A percentile compares a stretch with the other conserved stretches of the same genome.
Conservation (phyloP, 169 alveolate species). For the Theileria parva region DNA sequence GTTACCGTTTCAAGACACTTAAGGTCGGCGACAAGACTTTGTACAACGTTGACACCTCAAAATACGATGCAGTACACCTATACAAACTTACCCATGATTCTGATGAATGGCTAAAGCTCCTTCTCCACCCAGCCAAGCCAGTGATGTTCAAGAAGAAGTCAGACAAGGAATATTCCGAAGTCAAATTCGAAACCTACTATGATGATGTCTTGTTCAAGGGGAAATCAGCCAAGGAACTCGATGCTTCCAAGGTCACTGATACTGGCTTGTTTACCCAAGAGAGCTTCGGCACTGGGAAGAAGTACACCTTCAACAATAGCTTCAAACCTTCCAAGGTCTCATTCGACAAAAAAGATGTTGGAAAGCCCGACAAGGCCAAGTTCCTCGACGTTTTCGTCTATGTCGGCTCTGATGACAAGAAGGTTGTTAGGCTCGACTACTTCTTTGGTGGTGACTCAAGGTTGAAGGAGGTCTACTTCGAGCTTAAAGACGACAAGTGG, state of each 20-base stretch:
- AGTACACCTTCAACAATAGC: not conserved
- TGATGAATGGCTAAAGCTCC: not conserved
- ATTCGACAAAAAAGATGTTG: constrained; percentile 6
- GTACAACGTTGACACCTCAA: not conserved
- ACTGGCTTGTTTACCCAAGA: not conserved
- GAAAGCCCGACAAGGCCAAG: not conserved
- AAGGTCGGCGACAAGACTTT: constrained; percentile 1
- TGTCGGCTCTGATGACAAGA: constrained; percentile 12
- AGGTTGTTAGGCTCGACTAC: constrained; percentile 6
- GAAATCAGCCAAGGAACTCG: not conserved
- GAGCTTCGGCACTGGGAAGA: constrained; percentile 13
- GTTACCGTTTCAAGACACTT: constrained; percentile 1
- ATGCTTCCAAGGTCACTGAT: not conserved
- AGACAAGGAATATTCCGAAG: constrained; percentile 1
- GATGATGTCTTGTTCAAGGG: constrained; percentile 16
- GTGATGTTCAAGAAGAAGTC: constrained; percentile 3
- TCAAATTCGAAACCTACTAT: not conserved
- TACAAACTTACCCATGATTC: not conserved
- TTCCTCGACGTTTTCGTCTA: not conserved
- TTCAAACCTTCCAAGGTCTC: not conserved
- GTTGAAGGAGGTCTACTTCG: constrained; percentile 17
- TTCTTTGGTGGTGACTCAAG: constrained; percentile 9
- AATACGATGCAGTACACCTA: not conserved
- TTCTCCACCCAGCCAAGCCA: not conserved
- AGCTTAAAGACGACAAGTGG: constrained; percentile 2